Evolutionary conservation across 768 basidiomycete species (phyloP).

Genomic region (Lanmaoa pseudosensibilis): DNA sequence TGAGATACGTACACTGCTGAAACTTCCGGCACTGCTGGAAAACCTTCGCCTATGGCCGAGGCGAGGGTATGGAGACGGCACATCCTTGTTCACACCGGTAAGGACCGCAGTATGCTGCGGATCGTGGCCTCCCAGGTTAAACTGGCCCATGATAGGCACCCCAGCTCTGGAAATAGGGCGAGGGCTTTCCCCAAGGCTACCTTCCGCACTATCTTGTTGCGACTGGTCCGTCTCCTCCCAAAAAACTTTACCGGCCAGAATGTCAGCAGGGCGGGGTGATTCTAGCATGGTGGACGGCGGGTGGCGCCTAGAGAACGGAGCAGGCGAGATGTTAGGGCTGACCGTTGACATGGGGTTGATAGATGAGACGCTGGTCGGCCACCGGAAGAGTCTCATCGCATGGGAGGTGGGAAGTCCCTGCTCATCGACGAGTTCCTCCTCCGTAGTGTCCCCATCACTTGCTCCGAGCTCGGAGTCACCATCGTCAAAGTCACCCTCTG

Average conservation of each 20-base stretch:
- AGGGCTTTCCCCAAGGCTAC: conserved; percentile 34
- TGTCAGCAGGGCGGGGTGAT: conserved; percentile 65
- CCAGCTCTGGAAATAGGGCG: conserved; percentile 18
- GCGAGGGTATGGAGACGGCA: conserved; percentile 36
- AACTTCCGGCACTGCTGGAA: conserved; percentile 34
- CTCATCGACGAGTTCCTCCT: conserved; percentile 80
- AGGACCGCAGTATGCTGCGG: conserved; percentile 26
- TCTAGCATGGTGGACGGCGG: conserved; percentile 31
- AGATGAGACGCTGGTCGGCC: conserved; percentile 59
- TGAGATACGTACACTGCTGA: conserved; percentile 37
- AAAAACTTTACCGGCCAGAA: conserved; percentile 60
- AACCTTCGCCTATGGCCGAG: conserved; percentile 23
- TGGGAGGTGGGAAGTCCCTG: conserved; percentile 72
- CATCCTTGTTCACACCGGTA: conserved; percentile 31
- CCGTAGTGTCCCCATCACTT: conserved; percentile 75
- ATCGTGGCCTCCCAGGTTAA: conserved; percentile 20
- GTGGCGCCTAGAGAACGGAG: conserved; percentile 35
- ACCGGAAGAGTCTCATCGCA: conserved; percentile 69
- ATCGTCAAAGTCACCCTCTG: conserved; percentile 38
- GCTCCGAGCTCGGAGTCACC: conserved; percentile 50
- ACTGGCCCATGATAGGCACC: conserved; percentile 42
- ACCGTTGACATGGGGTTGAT: conserved; percentile 79
- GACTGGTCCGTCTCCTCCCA: conserved; percentile 48
- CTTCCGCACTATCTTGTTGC: conserved; percentile 34
- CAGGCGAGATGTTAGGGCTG: conserved; percentile 53